phyloP scores from a whole-genome alignment of 257 asterid genomes.

The Thymus quinquecostatus region DNA sequence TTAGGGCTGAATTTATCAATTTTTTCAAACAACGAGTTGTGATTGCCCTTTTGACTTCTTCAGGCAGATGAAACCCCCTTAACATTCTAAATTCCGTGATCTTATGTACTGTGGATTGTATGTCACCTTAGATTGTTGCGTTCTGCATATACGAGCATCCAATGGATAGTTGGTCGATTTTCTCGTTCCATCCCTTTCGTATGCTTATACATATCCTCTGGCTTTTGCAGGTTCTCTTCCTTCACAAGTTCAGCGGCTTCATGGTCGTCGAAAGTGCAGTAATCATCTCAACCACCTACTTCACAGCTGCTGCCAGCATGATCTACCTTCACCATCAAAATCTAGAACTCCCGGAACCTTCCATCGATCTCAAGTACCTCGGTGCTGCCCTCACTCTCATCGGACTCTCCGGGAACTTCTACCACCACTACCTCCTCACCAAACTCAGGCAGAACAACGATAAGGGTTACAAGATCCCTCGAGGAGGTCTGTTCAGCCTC shows the following conservation, averaged over 20 bases:
- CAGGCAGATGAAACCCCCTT: too few species aligned
- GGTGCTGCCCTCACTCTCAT: conserved; percentile 44
- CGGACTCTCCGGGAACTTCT: conserved; percentile 65
- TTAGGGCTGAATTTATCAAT: background rate
- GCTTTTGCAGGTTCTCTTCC: conserved; percentile 56
- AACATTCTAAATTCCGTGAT: background rate
- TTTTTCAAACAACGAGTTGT: background rate
- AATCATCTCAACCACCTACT: conserved; percentile 46
- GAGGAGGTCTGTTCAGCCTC: conserved; percentile 62
- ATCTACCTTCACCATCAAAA: conserved; percentile 51
- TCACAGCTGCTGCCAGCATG: conserved; percentile 45
- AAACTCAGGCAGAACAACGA: conserved; percentile 55
- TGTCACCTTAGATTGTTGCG: background rate
- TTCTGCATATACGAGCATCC: background rate
- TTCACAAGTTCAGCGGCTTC: conserved; percentile 74
- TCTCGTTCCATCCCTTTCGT: too few species aligned
- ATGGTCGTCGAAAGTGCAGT: conserved; percentile 44
- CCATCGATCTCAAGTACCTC: conserved; percentile 53
- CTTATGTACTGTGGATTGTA: too few species aligned
- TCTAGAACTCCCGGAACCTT: conserved; percentile 50
- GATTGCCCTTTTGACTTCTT: background rate
- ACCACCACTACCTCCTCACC: conserved; percentile 72
- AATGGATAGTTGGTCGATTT: background rate
- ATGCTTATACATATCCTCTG: too few species aligned
- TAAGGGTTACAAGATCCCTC: conserved; percentile 65